These are phyloP conservation scores for Oleoguttula mirabilis DNA, from an alignment of 495 filamentous ascomycete species.

Conservation along the genomic window DNA sequence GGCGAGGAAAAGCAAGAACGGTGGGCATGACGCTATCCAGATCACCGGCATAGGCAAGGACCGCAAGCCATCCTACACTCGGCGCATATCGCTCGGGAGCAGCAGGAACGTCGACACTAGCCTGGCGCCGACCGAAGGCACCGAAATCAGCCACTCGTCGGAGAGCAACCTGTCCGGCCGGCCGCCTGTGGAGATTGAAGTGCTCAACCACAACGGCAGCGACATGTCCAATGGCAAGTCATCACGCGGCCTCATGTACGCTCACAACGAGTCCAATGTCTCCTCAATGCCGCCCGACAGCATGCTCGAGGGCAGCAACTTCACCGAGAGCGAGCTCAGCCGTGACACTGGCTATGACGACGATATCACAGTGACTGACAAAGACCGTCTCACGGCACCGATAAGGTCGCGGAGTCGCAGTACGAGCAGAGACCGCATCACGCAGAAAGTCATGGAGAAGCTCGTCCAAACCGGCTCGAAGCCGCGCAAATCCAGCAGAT, in stretches of 20 bases:
- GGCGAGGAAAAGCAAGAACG: constrained; percentile 35
- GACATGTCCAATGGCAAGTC: constrained; percentile 41
- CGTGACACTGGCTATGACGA: constrained; percentile 36
- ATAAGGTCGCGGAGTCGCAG: constrained; percentile 56
- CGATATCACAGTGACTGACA: constrained; percentile 11
- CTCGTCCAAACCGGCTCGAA: constrained; percentile 22
- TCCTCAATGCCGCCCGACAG: constrained; percentile 85
- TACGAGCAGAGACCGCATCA: constrained; percentile 59
- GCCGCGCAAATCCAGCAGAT: constrained; percentile 38
- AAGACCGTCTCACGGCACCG: constrained; percentile 52
- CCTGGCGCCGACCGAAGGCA: constrained; percentile 29
- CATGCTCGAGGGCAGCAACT: constrained; percentile 57
- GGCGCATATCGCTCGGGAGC: constrained; percentile 46
- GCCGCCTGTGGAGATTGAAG: constrained; percentile 73
- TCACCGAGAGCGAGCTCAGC: constrained; percentile 36
- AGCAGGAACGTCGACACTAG: constrained; percentile 41
- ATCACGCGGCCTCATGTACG: constrained; percentile 42
- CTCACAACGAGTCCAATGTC: constrained; percentile 64
- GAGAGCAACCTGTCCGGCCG: constrained; percentile 59
- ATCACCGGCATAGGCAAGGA: constrained; percentile 63
- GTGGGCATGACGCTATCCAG: constrained; percentile 60
- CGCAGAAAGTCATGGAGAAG: constrained; percentile 60
- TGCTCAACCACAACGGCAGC: constrained; percentile 47
- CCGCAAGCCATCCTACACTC: constrained; percentile 53
- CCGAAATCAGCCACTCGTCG: constrained; percentile 58